Evolutionary conservation across 805 yeast genomes (phyloP).

Genomic region (Sugiyamaella mastotermitis): DNA sequence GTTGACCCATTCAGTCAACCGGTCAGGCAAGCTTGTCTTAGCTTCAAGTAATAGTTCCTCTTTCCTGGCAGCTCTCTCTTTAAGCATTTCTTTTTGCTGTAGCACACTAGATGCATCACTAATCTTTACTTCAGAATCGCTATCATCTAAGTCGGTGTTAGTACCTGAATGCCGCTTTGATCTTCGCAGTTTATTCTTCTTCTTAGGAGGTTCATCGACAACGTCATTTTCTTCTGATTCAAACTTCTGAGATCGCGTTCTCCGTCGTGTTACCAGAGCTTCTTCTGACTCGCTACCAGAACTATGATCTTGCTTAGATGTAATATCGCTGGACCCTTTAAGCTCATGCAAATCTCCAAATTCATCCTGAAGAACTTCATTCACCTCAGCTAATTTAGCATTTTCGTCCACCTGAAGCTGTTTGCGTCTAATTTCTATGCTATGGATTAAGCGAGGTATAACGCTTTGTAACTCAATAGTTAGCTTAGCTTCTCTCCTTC

Average conservation of each 20-base stretch:
- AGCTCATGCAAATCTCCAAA: conserved; percentile 6
- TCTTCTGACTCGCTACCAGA: no score
- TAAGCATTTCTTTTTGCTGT: conserved; percentile 4
- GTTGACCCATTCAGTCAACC: conserved; percentile 23
- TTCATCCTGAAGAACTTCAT: conserved; percentile 18
- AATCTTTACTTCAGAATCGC: no score
- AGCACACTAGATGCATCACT: no score
- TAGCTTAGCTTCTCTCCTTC: conserved; percentile 62
- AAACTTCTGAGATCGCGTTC: no score
- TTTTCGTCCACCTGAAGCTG: conserved; percentile 17
- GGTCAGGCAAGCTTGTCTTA: conserved; percentile 12
- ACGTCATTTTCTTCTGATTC: conserved; percentile 7
- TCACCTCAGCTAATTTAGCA: conserved; percentile 18
- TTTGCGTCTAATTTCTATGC: conserved; percentile 51
- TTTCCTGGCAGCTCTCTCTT: no score
- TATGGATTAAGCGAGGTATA: conserved; percentile 45
- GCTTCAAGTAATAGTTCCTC: conserved; percentile 15
- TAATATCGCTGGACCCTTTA: no score
- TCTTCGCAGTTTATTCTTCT: conserved; percentile 25
- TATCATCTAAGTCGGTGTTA: no score
- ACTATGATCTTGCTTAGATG: no score
- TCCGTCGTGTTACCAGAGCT: no score
- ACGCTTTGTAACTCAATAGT: conserved; percentile 53
- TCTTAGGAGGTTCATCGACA: conserved; percentile 36
- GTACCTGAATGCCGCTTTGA: no score